A percentile compares a stretch with the other conserved stretches of the same genome.
phyloP scores from a whole-genome alignment of 2,329 filamentous ascomycete genomes.

The Alternaria angustiovoidea region DNA sequence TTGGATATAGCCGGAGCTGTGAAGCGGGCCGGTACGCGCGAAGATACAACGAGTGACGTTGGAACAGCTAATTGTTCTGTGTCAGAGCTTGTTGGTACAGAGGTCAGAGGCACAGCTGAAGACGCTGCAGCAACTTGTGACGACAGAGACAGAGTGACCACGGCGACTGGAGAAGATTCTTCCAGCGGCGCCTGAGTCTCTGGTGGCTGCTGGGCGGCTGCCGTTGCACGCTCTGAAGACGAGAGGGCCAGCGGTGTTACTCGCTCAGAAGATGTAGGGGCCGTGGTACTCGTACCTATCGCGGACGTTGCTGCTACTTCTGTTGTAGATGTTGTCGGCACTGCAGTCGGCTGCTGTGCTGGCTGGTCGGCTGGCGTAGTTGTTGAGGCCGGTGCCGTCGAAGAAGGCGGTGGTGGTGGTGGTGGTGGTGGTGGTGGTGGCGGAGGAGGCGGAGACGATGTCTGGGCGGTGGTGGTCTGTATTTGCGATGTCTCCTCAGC shows the following conservation, averaged over 20 bases:
- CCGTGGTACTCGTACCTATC: slow-evolving; percentile 45
- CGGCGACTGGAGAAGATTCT: not conserved
- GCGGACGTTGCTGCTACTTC: slow-evolving; percentile 39
- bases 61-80: slow-evolving; percentile 35
- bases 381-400: slow-evolving; percentile 23
- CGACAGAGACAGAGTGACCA: not conserved
- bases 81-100: slow-evolving; percentile 44
- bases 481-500: slow-evolving; percentile 32
- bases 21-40: slow-evolving; percentile 12
- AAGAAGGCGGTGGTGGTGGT: slow-evolving; percentile 22
- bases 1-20: slow-evolving; percentile 23
- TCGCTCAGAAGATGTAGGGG: slow-evolving; percentile 36
- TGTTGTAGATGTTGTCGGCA: slow-evolving; percentile 36
- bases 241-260: slow-evolving; percentile 31
- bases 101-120: slow-evolving; percentile 20
- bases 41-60: slow-evolving; percentile 21
- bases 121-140: slow-evolving; percentile 13
- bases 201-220: slow-evolving; percentile 4
- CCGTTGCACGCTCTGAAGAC: slow-evolving; percentile 26
- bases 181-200: slow-evolving; percentile 9
- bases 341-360: slow-evolving; percentile 21
- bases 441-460: slow-evolving; percentile 23
- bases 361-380: slow-evolving; percentile 21
- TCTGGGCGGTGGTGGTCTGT: slow-evolving; percentile 29
- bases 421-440: slow-evolving; percentile 23